Percentiles rank a stretch among this genome's conserved stretches.
Evolutionary conservation across 23 red algal species (phyloP).

Genomic region (Gracilaria vermiculophylla): DNA sequence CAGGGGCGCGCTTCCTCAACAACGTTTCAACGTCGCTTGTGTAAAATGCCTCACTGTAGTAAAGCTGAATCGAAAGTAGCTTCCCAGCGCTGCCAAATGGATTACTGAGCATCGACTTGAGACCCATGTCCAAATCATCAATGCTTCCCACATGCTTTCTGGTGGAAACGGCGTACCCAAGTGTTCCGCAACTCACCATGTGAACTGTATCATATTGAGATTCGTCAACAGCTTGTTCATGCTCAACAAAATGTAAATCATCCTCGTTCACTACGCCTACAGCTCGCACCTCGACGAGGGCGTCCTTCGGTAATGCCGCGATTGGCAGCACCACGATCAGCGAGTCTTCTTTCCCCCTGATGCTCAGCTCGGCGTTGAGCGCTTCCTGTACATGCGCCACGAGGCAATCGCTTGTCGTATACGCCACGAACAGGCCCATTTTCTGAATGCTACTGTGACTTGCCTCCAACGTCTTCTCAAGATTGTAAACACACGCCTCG

Average conservation of each 20-base stretch:
- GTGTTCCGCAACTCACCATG: neutral
- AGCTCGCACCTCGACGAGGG: slow-evolving; percentile 55
- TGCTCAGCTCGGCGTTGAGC: neutral
- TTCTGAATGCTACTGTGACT: neutral
- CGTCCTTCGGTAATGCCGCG: slow-evolving; percentile 59
- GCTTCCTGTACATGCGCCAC: neutral
- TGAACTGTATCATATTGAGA: neutral
- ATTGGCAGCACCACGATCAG: slow-evolving; percentile 37
- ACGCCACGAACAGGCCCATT: slow-evolving; percentile 47
- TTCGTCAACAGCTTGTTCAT: neutral
- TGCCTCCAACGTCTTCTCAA: slow-evolving; percentile 65
- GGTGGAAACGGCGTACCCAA: neutral
- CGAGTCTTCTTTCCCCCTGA: neutral
- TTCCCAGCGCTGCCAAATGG: neutral
- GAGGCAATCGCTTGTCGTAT: slow-evolving; percentile 2
- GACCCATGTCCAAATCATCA: neutral
- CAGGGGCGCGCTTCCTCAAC: neutral
- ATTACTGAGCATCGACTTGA: neutral
- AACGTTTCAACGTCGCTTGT: neutral
- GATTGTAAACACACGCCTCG: slow-evolving; percentile 64
- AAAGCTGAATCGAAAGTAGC: neutral
- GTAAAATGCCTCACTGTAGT: neutral
- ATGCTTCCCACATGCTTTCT: neutral
- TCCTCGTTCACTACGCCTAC: slow-evolving; percentile 15
- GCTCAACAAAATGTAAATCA: neutral